Conservation (phyloP, 2,329 filamentous ascomycete genomes). For the Cytospora piceae region DNA sequence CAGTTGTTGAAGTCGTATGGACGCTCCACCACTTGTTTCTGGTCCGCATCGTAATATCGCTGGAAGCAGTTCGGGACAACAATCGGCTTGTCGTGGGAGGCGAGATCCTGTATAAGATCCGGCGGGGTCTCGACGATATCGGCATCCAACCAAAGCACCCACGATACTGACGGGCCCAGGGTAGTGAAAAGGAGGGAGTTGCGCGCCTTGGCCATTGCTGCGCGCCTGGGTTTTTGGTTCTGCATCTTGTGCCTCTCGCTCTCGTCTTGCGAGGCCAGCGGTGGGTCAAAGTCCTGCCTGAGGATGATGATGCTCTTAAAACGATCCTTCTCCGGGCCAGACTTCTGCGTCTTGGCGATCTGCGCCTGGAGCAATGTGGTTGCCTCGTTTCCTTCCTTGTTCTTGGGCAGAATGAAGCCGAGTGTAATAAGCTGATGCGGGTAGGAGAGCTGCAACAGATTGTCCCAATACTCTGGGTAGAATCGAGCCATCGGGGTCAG, state of each 20-base stretch:
- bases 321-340: slow-evolving; percentile 73
- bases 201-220: slow-evolving; percentile 89
- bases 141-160: slow-evolving; percentile 95
- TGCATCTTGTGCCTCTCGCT: slow-evolving; percentile 87
- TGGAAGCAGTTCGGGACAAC: slow-evolving; percentile 97
- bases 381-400: slow-evolving; percentile 85
- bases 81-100: slow-evolving; percentile 83
- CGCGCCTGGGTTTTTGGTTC: slow-evolving; percentile 83
- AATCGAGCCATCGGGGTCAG: slow-evolving; percentile 92
- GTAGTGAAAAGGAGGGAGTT: slow-evolving; percentile 97
- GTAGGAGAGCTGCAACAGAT: slow-evolving; percentile 80
- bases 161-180: slow-evolving; percentile 84
- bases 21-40: slow-evolving; percentile 72
- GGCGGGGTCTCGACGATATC: slow-evolving; percentile 90
- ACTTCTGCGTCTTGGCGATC: slow-evolving; percentile 81
- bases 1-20: slow-evolving; percentile 98
- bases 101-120: slow-evolving; percentile 87
- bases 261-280: slow-evolving; percentile 80
- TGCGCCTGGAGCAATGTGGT: slow-evolving; percentile 81
- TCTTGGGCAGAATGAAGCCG: slow-evolving; percentile 95
- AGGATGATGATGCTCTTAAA: slow-evolving; percentile 95
- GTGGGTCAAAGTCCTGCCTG: slow-evolving; percentile 90
- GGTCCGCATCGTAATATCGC: slow-evolving; percentile 72
- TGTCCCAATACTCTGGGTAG: slow-evolving; percentile 95
- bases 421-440: slow-evolving; percentile 94